phyloP scores from a whole-genome alignment of 2,329 filamentous ascomycete species.

The Ophiobolus disseminans region DNA sequence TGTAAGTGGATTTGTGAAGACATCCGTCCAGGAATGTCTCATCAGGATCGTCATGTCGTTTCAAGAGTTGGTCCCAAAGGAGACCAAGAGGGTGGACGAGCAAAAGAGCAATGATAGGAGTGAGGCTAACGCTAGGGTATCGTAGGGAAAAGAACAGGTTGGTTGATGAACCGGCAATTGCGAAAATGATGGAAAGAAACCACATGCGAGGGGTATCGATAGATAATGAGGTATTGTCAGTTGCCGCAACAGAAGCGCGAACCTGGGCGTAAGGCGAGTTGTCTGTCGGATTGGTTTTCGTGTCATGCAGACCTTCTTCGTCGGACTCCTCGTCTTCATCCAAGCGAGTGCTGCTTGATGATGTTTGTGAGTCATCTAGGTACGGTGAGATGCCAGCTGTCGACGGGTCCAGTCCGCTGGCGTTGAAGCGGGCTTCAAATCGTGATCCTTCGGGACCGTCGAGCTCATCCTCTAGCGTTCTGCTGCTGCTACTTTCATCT shows the following conservation, averaged over 20 bases:
- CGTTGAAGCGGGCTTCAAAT: constrained; percentile 44
- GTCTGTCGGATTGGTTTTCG: constrained; percentile 62
- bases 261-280: constrained; percentile 82
- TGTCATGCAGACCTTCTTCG: constrained; percentile 42
- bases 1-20: constrained; percentile 37
- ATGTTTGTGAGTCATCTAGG: constrained; percentile 36
- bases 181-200: constrained; percentile 79
- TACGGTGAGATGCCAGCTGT: constrained; percentile 27
- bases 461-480: constrained; percentile 30
- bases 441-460: constrained; percentile 37
- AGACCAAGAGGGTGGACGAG: constrained; percentile 84
- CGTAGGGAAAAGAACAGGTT: constrained; percentile 89
- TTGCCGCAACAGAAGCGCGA: constrained; percentile 77
- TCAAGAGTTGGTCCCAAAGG: constrained; percentile 77
- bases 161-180: constrained; percentile 79
- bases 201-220: constrained; percentile 91
- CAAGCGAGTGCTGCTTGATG: constrained; percentile 35
- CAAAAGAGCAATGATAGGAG: constrained; percentile 84
- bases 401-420: constrained; percentile 32
- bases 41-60: constrained; percentile 62
- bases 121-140: constrained; percentile 90
- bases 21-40: constrained; percentile 67
- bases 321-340: constrained; percentile 46
- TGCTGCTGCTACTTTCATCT: constrained; percentile 34
- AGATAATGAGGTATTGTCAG: constrained; percentile 77